A percentile compares a stretch with the other conserved stretches of the same genome.
phyloP scores from a whole-genome alignment of 1,284 basidiomycete genomes.

The Tetrapyrgos nigripes region DNA sequence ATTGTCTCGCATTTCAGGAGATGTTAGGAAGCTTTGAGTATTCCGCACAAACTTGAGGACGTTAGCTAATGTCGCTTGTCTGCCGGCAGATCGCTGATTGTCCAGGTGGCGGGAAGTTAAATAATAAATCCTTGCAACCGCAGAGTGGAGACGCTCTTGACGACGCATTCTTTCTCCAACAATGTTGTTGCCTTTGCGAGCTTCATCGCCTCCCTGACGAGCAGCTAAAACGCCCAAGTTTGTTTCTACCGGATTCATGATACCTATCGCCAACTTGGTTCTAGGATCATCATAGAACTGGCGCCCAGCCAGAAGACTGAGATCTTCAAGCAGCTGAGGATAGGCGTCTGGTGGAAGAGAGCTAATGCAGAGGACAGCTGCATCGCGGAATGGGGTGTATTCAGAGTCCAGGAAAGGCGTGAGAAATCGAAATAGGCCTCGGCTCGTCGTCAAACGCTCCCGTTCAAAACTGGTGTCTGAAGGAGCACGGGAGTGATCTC shows the following conservation, averaged over 20 bases:
- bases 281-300: conserved; percentile 84
- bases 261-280: conserved; percentile 48
- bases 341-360: conserved; percentile 83
- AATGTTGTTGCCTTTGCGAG: conserved; percentile 50
- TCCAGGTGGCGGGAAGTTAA: conserved; percentile 84
- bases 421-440: conserved; percentile 86
- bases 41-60: conserved; percentile 89
- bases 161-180: conserved; percentile 65
- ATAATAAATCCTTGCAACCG: conserved; percentile 90
- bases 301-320: conserved; percentile 80
- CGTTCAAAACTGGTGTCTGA: conserved; percentile 77
- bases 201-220: conserved; percentile 72
- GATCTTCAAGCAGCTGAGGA: conserved; percentile 83
- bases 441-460: conserved; percentile 79
- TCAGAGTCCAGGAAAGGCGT: conserved; percentile 90
- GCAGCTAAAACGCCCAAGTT: conserved; percentile 64
- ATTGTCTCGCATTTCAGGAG: conserved; percentile 77
- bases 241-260: conserved; percentile 41
- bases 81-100: conserved; percentile 71
- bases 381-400: conserved; percentile 83
- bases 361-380: conserved; percentile 88
- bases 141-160: conserved; percentile 86
- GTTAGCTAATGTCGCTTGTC: conserved; percentile 78
- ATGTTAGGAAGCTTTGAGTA: conserved; percentile 79
- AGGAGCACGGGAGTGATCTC: conserved; percentile 75